Evolutionary conservation across 345 rosid species (phyloP).

Genomic region (Lenwebbia sp.): DNA sequence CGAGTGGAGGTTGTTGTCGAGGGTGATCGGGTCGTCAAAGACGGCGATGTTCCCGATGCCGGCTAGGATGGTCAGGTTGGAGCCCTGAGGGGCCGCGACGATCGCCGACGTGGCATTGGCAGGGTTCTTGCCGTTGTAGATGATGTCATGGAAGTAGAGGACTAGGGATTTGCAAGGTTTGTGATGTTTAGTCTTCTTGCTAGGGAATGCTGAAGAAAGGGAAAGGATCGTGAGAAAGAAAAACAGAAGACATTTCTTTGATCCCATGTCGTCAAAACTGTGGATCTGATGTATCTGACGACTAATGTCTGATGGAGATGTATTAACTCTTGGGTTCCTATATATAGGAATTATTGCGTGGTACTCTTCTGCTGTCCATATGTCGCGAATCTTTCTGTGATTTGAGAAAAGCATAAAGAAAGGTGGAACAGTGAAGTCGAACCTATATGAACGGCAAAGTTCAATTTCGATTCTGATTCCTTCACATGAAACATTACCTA

Average conservation of each 20-base stretch:
- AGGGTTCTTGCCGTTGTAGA: conserved; percentile 34
- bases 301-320: neutral
- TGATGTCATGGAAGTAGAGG: conserved; percentile 33
- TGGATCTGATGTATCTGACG: neutral
- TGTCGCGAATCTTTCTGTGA: too few relatives aligned
- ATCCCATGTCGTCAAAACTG: neutral
- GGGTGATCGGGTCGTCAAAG: conserved; percentile 43
- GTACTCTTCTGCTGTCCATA: neutral
- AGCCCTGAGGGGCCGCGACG: conserved; percentile 26
- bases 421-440: too few relatives aligned
- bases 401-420: too few relatives aligned
- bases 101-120: conserved; percentile 33
- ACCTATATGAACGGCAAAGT: too few relatives aligned
- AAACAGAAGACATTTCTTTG: neutral
- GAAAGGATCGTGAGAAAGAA: neutral
- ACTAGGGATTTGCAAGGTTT: conserved; percentile 27
- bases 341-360: neutral
- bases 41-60: conserved; percentile 30
- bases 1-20: conserved; percentile 36
- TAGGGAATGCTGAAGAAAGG: neutral
- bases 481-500: too few relatives aligned
- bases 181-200: neutral
- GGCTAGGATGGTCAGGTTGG: conserved; percentile 20
- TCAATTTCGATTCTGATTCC: too few relatives aligned
- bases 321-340: neutral